Evolutionary conservation across 345 rosid genomes (phyloP).

Genomic region (Citrus hindsii): DNA sequence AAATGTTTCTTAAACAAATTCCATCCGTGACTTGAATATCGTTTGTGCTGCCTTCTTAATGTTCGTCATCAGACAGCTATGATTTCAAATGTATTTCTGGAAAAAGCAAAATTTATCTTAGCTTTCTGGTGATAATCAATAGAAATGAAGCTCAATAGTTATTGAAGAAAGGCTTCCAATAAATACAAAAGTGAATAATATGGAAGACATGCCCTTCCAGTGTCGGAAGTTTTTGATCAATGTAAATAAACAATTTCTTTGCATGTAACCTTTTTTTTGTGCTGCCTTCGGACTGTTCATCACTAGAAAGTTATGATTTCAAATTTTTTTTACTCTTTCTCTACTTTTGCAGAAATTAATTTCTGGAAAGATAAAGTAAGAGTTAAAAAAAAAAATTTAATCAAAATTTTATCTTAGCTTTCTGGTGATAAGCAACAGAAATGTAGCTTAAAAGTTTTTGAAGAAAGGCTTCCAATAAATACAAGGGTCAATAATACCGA

Average conservation of each 20-base stretch:
- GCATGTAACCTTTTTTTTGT: too few species aligned
- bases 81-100: not conserved
- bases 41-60: not conserved
- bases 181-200: not conserved
- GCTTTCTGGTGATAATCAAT: not conserved
- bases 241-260: not conserved
- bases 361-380: not conserved
- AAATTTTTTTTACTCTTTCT: not conserved
- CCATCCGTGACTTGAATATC: too few species aligned
- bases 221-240: not conserved
- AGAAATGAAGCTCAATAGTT: not conserved
- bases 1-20: too few species aligned
- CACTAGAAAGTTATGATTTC: not conserved
- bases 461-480: not conserved
- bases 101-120: too few species aligned
- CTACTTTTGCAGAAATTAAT: not conserved
- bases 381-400: too few species aligned
- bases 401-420: not conserved
- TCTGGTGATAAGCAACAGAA: not conserved
- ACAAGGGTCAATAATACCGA: not conserved
- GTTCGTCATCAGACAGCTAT: not conserved
- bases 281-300: too few species aligned
- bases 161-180: not conserved
- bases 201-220: not conserved
- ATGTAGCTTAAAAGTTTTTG: not conserved